These are phyloP conservation scores for Chlorella sp. DNA, from an alignment of 139 green algal genomes.

Conservation along the genomic window DNA sequence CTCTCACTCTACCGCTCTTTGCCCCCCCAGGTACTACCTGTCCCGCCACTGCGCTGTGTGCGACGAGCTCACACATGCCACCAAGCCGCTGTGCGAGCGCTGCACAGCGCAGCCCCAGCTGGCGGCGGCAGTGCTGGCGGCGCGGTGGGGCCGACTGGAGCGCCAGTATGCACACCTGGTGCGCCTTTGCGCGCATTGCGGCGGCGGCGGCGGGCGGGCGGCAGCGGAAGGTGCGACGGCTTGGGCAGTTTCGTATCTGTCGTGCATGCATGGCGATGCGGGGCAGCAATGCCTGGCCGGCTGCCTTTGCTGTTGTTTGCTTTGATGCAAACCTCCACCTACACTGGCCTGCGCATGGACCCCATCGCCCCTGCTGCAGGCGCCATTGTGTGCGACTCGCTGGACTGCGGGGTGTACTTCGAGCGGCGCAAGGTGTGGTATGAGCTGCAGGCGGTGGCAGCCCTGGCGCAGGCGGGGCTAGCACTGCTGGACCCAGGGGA, in stretches of 20 bases:
- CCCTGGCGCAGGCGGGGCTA: slow-evolving; percentile 57
- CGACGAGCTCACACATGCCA: slow-evolving; percentile 80
- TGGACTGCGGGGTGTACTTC: slow-evolving; percentile 95
- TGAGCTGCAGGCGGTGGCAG: slow-evolving; percentile 59
- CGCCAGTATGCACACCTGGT: slow-evolving; percentile 72
- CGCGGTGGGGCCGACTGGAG: slow-evolving; percentile 64
- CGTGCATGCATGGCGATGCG: neutral
- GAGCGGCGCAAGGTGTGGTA: slow-evolving; percentile 82
- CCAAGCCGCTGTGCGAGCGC: slow-evolving; percentile 71
- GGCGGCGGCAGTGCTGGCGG: slow-evolving; percentile 58
- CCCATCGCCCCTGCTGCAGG: slow-evolving; percentile 16
- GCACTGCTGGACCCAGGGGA: slow-evolving; percentile 31
- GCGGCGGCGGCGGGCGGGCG: slow-evolving; percentile 65
- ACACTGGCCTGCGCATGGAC: neutral
- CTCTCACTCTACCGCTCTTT: too few relatives aligned
- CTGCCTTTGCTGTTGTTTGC: too few relatives aligned
- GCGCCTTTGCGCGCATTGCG: slow-evolving; percentile 82
- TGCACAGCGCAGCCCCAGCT: slow-evolving; percentile 68
- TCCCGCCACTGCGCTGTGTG: slow-evolving; percentile 94
- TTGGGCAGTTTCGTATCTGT: neutral
- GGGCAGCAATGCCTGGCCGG: neutral
- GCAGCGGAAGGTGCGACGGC: slow-evolving; percentile 3
- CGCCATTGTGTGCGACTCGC: slow-evolving; percentile 84
- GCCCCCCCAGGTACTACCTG: slow-evolving; percentile 80
- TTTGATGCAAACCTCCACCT: neutral